Evolutionary conservation across 805 yeast genomes (phyloP).

Genomic region (Metschnikowia shivogae): DNA sequence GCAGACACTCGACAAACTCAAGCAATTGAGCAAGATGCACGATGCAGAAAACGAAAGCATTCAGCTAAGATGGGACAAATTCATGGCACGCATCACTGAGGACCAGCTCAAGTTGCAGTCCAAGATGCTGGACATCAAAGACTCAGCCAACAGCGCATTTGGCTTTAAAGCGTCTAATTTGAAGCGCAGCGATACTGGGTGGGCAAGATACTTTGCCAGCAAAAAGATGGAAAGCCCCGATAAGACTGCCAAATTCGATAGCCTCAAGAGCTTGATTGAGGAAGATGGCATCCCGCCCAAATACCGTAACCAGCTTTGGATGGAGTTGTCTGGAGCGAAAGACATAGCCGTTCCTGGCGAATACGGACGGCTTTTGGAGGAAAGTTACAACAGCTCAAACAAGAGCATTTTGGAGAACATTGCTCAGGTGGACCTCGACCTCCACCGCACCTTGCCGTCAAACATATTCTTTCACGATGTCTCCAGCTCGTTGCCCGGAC

Average conservation of each 20-base stretch:
- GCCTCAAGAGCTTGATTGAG: slow-evolving; percentile 28
- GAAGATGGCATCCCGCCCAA: slow-evolving; percentile 46
- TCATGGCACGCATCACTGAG: slow-evolving; percentile 31
- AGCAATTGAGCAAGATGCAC: slow-evolving; percentile 40
- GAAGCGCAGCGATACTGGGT: slow-evolving; percentile 14
- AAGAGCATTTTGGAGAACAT: slow-evolving; percentile 23
- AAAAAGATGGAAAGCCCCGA: slow-evolving; percentile 17
- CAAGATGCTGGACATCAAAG: not conserved
- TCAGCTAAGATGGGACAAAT: slow-evolving; percentile 44
- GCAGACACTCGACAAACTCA: slow-evolving; percentile 25
- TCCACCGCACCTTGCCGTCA: slow-evolving; percentile 52
- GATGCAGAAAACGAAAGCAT: slow-evolving; percentile 39
- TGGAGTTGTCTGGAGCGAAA: slow-evolving; percentile 50
- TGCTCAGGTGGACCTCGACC: slow-evolving; percentile 49
- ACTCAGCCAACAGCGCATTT: slow-evolving; percentile 22
- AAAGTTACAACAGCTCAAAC: not conserved
- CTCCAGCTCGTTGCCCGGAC: slow-evolving; percentile 44
- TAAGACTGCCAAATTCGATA: slow-evolving; percentile 7
- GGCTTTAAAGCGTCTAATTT: slow-evolving; percentile 39
- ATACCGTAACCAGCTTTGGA: slow-evolving; percentile 48
- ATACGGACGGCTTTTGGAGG: slow-evolving; percentile 31
- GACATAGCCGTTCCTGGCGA: slow-evolving; percentile 44
- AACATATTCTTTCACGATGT: slow-evolving; percentile 45
- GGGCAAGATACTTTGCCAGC: slow-evolving; percentile 13
- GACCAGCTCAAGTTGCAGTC: slow-evolving; percentile 8